Evolutionary conservation across 106 monocot genomes (phyloP).

Genomic region (Apostasia shenzhenica): DNA sequence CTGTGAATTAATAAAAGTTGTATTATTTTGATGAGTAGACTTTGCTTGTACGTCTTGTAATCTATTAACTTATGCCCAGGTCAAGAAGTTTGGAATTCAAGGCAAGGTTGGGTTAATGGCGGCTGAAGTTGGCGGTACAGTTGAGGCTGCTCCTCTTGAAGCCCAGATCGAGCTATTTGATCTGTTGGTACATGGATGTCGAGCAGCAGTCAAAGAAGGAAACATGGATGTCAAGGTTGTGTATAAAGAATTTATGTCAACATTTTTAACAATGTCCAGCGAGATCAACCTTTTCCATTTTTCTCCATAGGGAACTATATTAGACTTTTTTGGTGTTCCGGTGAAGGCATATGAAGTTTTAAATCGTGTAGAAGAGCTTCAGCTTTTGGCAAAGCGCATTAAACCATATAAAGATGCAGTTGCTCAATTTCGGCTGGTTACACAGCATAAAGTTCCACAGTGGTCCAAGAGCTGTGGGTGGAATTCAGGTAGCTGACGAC

Average conservation of each 20-base stretch:
- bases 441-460: conserved; percentile 85
- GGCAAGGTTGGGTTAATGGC: conserved; percentile 68
- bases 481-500: conserved; percentile 66
- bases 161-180: conserved; percentile 79
- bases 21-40: no score
- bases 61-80: conserved; percentile 31
- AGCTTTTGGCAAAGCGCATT: conserved; percentile 85
- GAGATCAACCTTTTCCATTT: not conserved
- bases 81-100: conserved; percentile 81
- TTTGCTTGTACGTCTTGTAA: not conserved
- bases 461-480: conserved; percentile 99
- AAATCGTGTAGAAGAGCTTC: conserved; percentile 82
- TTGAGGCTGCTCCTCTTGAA: conserved; percentile 57
- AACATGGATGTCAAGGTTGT: conserved; percentile 74
- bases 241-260: not conserved
- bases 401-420: conserved; percentile 83
- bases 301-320: conserved; percentile 59
- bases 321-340: conserved; percentile 97
- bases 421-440: conserved; percentile 70
- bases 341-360: conserved; percentile 86
- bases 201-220: conserved; percentile 66
- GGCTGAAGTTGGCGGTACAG: conserved; percentile 78
- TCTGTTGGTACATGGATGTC: conserved; percentile 77
- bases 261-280: not conserved
- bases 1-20: no score